Percentiles rank a stretch among this genome's conserved stretches.
These are phyloP conservation scores for Paraurostyla sp. DNA, from an alignment of 73 alveolate species.

Conservation along the genomic window DNA sequence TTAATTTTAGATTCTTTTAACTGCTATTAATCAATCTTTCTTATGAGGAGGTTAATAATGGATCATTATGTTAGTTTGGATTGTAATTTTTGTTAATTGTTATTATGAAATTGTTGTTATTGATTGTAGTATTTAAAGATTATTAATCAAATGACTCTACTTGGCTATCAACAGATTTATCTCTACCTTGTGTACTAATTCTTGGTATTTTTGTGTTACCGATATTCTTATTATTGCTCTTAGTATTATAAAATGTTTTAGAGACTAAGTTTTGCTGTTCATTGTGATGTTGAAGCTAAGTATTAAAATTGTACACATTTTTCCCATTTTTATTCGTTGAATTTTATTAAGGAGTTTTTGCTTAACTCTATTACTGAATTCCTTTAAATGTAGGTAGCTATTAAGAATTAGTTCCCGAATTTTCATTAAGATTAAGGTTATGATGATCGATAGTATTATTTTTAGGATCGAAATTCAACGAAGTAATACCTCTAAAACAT, in stretches of 20 bases:
- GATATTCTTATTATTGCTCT: no score
- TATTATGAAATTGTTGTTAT: constrained; percentile 29
- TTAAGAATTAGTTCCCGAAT: no score
- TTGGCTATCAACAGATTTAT: background rate
- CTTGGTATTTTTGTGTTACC: no score
- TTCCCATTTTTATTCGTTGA: background rate
- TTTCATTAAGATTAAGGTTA: no score
- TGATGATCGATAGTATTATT: background rate
- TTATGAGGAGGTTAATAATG: no score
- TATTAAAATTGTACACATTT: no score
- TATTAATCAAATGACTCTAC: no score
- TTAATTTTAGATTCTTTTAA: background rate
- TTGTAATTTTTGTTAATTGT: constrained; percentile 22
- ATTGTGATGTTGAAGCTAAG: no score
- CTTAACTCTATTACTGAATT: background rate
- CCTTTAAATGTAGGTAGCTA: no score
- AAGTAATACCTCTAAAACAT: background rate
- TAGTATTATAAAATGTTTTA: no score
- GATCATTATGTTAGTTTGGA: background rate
- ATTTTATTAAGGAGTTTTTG: background rate
- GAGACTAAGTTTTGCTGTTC: no score
- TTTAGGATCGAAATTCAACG: background rate
- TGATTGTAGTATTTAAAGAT: constrained; percentile 13
- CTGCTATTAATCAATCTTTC: background rate
- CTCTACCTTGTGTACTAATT: background rate